Evolutionary conservation across 1,284 basidiomycete genomes (phyloP).

Genomic region (Heterobasidion irregulare): DNA sequence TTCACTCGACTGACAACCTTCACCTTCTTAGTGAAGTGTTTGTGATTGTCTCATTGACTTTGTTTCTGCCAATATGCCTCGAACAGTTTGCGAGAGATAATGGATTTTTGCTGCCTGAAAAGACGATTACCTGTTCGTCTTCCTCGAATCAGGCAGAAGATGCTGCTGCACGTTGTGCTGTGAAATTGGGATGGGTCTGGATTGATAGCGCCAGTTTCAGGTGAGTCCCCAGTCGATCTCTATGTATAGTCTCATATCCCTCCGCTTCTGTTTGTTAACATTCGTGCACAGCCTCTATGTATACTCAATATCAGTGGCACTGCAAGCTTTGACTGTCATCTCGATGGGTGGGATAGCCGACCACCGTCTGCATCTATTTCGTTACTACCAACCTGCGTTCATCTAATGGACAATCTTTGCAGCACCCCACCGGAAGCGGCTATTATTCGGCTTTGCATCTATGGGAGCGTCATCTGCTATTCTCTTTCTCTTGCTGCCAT

Average conservation of each 20-base stretch:
- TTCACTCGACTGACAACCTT: not conserved
- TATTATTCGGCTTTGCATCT: slow-evolving; percentile 69
- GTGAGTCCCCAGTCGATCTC: slow-evolving; percentile 29
- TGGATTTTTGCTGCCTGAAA: slow-evolving; percentile 61
- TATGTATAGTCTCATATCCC: too few relatives aligned
- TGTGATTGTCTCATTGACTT: slow-evolving; percentile 69
- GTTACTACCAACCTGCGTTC: not conserved
- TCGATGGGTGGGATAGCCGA: slow-evolving; percentile 87
- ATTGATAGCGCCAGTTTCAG: slow-evolving; percentile 85
- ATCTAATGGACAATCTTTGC: slow-evolving; percentile 1
- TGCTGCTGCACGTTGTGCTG: slow-evolving; percentile 49
- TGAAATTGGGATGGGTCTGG: slow-evolving; percentile 72
- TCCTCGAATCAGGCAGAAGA: slow-evolving; percentile 15
- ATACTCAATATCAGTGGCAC: slow-evolving; percentile 76
- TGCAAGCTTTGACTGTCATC: slow-evolving; percentile 86
- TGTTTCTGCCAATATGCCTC: slow-evolving; percentile 77
- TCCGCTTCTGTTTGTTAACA: not conserved
- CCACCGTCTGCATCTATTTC: slow-evolving; percentile 49
- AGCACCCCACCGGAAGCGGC: slow-evolving; percentile 73
- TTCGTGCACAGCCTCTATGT: slow-evolving; percentile 61
- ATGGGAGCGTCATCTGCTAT: slow-evolving; percentile 60
- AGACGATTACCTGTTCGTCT: slow-evolving; percentile 37
- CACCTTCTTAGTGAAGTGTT: slow-evolving; percentile 59
- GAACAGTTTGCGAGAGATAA: slow-evolving; percentile 82
- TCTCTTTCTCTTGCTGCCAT: slow-evolving; percentile 67